Conservation (phyloP, 2,329 filamentous ascomycete species). For the Metarhizium humberi region DNA sequence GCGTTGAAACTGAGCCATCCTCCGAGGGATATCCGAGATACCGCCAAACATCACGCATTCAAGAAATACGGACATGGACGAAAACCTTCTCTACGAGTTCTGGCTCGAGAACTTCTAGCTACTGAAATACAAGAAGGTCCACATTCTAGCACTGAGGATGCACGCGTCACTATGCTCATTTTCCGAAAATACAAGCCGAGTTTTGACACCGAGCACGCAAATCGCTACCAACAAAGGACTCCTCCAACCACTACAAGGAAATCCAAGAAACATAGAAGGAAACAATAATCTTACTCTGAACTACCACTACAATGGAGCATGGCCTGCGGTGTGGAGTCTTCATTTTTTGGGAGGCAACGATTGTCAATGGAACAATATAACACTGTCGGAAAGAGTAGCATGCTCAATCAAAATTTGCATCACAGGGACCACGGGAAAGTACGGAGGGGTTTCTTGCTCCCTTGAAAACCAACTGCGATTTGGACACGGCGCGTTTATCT, state of each 20-base stretch:
- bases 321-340: not conserved
- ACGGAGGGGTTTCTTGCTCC: not conserved
- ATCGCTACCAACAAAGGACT: slow-evolving; percentile 44
- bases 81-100: slow-evolving; percentile 55
- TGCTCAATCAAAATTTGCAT: not conserved
- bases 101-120: slow-evolving; percentile 48
- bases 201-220: slow-evolving; percentile 74
- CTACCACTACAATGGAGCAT: not conserved
- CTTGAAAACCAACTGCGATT: not conserved
- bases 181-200: slow-evolving; percentile 74
- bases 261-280: slow-evolving; percentile 19
- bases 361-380: not conserved
- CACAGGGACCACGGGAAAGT: not conserved
- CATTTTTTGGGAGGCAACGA: not conserved
- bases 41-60: slow-evolving; percentile 67
- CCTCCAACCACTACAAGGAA: not conserved
- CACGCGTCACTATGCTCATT: slow-evolving; percentile 79
- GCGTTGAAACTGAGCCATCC: slow-evolving; percentile 74
- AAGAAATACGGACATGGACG: slow-evolving; percentile 57
- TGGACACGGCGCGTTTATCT: not conserved
- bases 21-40: slow-evolving; percentile 72
- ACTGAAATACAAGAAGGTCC: slow-evolving; percentile 54
- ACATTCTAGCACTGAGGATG: slow-evolving; percentile 68
- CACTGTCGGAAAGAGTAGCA: not conserved
- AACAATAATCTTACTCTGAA: not conserved